Evolutionary conservation across 805 yeast species (phyloP), one percentile per base, ranked within the genome.

Genomic region (Danielia reshetovae): DNA sequence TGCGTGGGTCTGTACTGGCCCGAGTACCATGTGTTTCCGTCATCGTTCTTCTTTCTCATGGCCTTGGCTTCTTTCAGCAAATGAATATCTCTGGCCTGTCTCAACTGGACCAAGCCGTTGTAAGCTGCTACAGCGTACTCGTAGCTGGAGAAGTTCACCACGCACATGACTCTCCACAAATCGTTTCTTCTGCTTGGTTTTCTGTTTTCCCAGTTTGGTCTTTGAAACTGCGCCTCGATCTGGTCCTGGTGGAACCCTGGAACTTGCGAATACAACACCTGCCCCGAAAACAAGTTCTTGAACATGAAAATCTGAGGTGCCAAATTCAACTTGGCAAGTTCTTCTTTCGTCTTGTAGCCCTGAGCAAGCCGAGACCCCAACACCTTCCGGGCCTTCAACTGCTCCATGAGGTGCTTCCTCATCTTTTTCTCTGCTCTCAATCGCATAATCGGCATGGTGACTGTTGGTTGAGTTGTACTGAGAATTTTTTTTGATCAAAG

Each of bases 1-100:
- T 81, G 85, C 0, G 93, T 79, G 17, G 97, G 97, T 54, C 96
- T 76, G 66, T 74, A 90, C 60, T 85, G 95, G 30, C 86, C 90
- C 38, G 82, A 76, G 57, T 70, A 81, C 96, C 96, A 88, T 32
- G 81, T 77, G 60, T 85, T 81, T 1, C 94, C 93, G 38, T 77
- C 85, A 29, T 70, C 74, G 54, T 84, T 77, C 54, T 84, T 77
- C 52, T 77, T 79, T 51, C 96, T 74, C 70, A 82, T 65, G 29
- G 70, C 65, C 51, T 76, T 74, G 18, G 90, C 86, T 43, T 76
- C 67, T 24, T 66, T 62, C 32, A 60, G 57, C 42, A 72, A 68
- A n/a, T 70, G 57, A 16, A 75, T 69, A 54, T 85, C 93, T 53
- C 97, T 74, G 59, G 77, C 70, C 46, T 75, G 70, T 55, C 94